Percentiles rank a stretch among this genome's conserved stretches.
phyloP scores from a whole-genome alignment of 257 asterid species.

The Petunia secreta region DNA sequence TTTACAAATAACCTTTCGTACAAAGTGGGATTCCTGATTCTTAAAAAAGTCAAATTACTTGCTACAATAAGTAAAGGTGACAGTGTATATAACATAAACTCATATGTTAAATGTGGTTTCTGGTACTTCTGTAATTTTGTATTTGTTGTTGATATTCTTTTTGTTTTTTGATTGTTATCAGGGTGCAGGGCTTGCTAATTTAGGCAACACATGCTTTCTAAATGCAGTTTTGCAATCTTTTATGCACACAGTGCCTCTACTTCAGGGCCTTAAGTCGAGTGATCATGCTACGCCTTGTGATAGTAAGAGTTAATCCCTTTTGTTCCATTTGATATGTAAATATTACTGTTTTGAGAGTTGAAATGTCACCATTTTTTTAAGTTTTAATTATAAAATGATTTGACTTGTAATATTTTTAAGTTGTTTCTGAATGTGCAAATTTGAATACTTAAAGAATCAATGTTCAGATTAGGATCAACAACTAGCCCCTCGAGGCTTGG shows the following conservation, averaged over 20 bases:
- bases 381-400: neutral
- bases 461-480: neutral
- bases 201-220: slow-evolving; percentile 92
- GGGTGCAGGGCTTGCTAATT: slow-evolving; percentile 89
- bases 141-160: neutral
- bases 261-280: slow-evolving; percentile 50
- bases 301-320: slow-evolving; percentile 41
- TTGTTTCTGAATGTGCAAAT: neutral
- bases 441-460: neutral
- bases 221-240: slow-evolving; percentile 88
- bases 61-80: too few relatives aligned
- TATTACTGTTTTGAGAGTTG: neutral
- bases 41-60: too few relatives aligned
- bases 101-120: neutral
- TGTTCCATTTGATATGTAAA: neutral
- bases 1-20: too few relatives aligned
- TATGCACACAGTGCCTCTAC: slow-evolving; percentile 77
- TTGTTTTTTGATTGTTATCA: slow-evolving; percentile 30
- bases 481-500: too few relatives aligned
- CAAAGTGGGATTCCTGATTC: too few relatives aligned
- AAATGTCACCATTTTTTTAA: neutral
- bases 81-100: slow-evolving; percentile 13
- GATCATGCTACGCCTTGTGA: slow-evolving; percentile 40
- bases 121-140: neutral
- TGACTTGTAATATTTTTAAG: neutral